Percentiles rank a stretch among this genome's conserved stretches.
These are phyloP conservation scores for Aspergillus awamori DNA, from an alignment of 2,329 filamentous ascomycete species.

Conservation along the genomic window DNA sequence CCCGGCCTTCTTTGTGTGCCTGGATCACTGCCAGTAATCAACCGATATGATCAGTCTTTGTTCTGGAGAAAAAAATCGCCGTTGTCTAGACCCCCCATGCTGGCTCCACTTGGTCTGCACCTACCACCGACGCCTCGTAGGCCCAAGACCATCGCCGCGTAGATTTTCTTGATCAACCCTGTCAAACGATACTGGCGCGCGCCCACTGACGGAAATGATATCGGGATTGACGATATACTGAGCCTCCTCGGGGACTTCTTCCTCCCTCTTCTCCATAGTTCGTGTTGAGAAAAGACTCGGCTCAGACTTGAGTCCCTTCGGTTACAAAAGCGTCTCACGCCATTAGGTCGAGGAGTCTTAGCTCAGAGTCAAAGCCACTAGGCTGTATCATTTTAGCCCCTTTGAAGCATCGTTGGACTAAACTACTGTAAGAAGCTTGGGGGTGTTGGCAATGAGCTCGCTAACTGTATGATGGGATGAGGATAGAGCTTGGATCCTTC, in stretches of 20 bases:
- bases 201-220: neutral
- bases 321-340: constrained; percentile 1
- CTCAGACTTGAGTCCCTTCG: neutral
- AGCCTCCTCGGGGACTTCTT: neutral
- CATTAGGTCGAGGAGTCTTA: neutral
- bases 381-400: neutral
- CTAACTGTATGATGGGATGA: neutral
- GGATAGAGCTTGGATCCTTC: constrained; percentile 6
- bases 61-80: neutral
- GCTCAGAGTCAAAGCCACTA: neutral
- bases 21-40: neutral
- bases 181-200: constrained; percentile 1
- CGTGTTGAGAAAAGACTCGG: neutral
- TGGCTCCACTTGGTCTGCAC: neutral
- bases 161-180: constrained; percentile 8
- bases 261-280: neutral
- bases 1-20: neutral
- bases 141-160: constrained; percentile 1
- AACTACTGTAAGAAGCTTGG: neutral
- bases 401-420: neutral
- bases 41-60: neutral
- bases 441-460: neutral
- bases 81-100: constrained; percentile 1
- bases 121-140: neutral
- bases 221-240: neutral